Evolutionary conservation across 441 rosid genomes (phyloP), one percentile per base, ranked within the genome.

Genomic region (Macaranga tanarius): DNA sequence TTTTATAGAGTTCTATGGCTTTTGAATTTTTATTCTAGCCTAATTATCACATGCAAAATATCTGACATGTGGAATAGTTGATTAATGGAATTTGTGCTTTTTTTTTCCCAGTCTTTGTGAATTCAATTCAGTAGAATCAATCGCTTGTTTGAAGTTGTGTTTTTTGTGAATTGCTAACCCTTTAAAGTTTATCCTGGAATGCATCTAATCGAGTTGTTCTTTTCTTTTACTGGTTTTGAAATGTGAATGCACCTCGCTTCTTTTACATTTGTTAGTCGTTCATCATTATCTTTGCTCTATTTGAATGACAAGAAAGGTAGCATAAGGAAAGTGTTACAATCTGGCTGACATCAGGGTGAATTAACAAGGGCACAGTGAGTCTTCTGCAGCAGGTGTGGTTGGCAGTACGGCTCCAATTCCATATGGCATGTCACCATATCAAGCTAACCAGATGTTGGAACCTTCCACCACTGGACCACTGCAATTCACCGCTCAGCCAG

Each of bases 361-460:
- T 55, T 69, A 62, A 52, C 75, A 64, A 38, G 75, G 69, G 54
- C 62, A 52, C 23, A 28, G 54, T 13, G 62, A 72, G 63, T 55
- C 62, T 40, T 58, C 69, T 38, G 69, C 69, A 34, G 55, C 22
- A 23, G 69, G 69, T 34, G 38, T 17, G 55, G 55, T 59, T 62
- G 69, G 62, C 15, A 72, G 19, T 55, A 55, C 54, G 2, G 75
- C 69, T 72, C 69, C 69, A 7, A 45, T 63, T 23, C 69, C 63
- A 22, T 72, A 63, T 54, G 75, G 62, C 17, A 64, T 72, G 42
- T 10, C 62, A 10, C 11, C 75, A 0, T 72, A 72, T 42, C 75
- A 63, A 64, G 45, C 62, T 40, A 64, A 26, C 69, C 69, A 72
- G 69, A 72, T 72, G 69, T 63, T 72, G 75, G 75, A 63, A 55